These are phyloP conservation scores for Gnomoniopsis sp. DNA, from an alignment of 2,329 filamentous ascomycete genomes.

Conservation along the genomic window DNA sequence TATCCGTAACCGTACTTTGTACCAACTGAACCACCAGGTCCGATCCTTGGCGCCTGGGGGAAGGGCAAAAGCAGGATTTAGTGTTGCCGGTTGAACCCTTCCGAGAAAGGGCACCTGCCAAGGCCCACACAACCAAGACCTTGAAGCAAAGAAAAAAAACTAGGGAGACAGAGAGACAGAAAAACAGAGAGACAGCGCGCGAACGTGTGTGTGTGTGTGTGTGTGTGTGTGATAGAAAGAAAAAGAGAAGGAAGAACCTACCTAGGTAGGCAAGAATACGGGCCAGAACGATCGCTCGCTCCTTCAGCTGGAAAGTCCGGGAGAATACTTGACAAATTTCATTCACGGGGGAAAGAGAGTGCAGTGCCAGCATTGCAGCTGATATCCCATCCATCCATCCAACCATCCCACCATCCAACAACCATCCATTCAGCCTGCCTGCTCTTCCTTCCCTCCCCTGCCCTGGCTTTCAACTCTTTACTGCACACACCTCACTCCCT, in stretches of 20 bases:
- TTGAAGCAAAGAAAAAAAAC: neutral
- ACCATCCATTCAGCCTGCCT: constrained; percentile 1
- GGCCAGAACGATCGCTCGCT: too few species aligned
- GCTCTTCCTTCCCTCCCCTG: constrained; percentile 7
- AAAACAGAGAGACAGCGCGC: neutral
- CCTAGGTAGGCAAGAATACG: neutral
- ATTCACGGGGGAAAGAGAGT: too few species aligned
- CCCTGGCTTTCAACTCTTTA: constrained; percentile 5
- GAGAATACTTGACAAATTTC: too few species aligned
- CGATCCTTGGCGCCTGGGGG: too few species aligned
- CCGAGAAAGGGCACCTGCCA: neutral
- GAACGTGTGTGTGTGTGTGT: too few species aligned
- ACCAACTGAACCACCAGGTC: too few species aligned
- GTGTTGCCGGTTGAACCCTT: neutral
- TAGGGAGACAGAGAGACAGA: neutral
- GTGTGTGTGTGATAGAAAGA: too few species aligned
- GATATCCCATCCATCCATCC: too few species aligned
- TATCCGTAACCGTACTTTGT: too few species aligned
- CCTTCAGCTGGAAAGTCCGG: too few species aligned
- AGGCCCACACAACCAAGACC: neutral
- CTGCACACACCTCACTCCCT: neutral
- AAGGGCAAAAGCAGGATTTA: neutral
- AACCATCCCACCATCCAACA: neutral
- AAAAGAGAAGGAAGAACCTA: neutral
- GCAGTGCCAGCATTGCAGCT: too few species aligned